These are phyloP conservation scores for Bipolaris victoriae DNA, from an alignment of 2,329 filamentous ascomycete species.

Conservation along the genomic window DNA sequence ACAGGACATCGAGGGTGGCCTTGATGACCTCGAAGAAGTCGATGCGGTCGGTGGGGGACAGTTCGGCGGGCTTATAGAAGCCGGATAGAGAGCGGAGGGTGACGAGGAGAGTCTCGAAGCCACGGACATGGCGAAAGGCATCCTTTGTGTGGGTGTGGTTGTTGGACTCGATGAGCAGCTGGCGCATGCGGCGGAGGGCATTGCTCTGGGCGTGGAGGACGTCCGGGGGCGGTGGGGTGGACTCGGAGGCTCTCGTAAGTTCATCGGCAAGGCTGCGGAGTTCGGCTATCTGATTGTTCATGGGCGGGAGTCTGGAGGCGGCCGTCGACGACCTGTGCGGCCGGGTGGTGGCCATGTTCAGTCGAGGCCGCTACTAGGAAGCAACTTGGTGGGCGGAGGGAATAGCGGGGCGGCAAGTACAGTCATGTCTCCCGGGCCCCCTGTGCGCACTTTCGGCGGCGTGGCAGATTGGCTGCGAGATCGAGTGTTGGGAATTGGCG, in stretches of 20 bases:
- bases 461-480: background rate
- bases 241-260: slow-evolving; percentile 41
- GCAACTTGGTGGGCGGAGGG: slow-evolving; percentile 27
- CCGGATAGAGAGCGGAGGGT: slow-evolving; percentile 74
- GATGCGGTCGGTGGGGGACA: slow-evolving; percentile 66
- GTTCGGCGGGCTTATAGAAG: slow-evolving; percentile 73
- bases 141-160: slow-evolving; percentile 67
- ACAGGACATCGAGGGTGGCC: slow-evolving; percentile 73
- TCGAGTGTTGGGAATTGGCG: slow-evolving; percentile 2
- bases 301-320: slow-evolving; percentile 54
- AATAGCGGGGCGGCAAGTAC: slow-evolving; percentile 26
- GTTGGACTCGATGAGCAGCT: slow-evolving; percentile 63
- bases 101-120: slow-evolving; percentile 76
- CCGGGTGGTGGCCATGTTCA: slow-evolving; percentile 46
- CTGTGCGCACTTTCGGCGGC: slow-evolving; percentile 15
- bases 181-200: slow-evolving; percentile 69
- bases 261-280: slow-evolving; percentile 47
- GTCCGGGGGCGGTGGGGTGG: slow-evolving; percentile 35
- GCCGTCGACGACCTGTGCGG: slow-evolving; percentile 49
- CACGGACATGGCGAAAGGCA: slow-evolving; percentile 79
- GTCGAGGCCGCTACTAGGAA: slow-evolving; percentile 37
- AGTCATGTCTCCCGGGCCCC: slow-evolving; percentile 38
- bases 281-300: slow-evolving; percentile 60
- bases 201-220: slow-evolving; percentile 52
- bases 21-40: slow-evolving; percentile 73